These are phyloP conservation scores for Exophiala mesophila DNA, from an alignment of 2,329 filamentous ascomycete genomes.

Conservation along the genomic window DNA sequence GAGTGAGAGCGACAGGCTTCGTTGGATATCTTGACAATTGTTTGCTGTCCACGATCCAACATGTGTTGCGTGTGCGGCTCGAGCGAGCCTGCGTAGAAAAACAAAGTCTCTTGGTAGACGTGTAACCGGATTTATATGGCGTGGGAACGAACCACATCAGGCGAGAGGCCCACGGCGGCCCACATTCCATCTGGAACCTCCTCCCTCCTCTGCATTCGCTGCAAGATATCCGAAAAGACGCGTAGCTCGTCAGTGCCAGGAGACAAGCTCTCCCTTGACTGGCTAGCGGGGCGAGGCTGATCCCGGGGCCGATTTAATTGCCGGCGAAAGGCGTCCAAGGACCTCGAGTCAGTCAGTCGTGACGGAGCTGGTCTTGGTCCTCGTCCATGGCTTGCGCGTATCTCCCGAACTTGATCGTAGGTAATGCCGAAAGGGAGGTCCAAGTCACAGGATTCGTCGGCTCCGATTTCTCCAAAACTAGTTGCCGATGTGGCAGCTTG, in stretches of 20 bases:
- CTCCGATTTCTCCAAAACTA: conserved; percentile 26
- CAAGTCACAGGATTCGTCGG: conserved; percentile 24
- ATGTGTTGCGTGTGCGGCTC: no score
- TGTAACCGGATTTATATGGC: neutral
- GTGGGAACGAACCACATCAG: conserved; percentile 29
- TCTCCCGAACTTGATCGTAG: conserved; percentile 24
- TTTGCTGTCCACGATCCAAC: no score
- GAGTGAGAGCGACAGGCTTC: no score
- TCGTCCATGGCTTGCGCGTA: conserved; percentile 23
- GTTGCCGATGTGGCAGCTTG: conserved; percentile 34
- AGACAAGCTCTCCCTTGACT: neutral
- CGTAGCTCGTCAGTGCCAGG: conserved; percentile 40
- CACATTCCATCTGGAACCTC: conserved; percentile 82
- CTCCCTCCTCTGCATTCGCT: conserved; percentile 62
- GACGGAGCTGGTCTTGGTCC: conserved; percentile 2
- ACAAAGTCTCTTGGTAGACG: no score
- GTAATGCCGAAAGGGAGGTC: conserved; percentile 26
- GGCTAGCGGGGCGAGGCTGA: conserved; percentile 7
- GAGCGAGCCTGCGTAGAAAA: no score
- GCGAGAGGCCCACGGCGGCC: conserved; percentile 60
- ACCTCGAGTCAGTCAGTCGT: neutral
- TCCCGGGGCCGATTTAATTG: conserved; percentile 6
- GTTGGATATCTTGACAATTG: no score
- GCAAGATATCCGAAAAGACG: conserved; percentile 68
- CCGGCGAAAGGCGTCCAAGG: neutral